Evolutionary conservation across 441 rosid genomes (phyloP).

Genomic region (Eruca vesicaria): DNA sequence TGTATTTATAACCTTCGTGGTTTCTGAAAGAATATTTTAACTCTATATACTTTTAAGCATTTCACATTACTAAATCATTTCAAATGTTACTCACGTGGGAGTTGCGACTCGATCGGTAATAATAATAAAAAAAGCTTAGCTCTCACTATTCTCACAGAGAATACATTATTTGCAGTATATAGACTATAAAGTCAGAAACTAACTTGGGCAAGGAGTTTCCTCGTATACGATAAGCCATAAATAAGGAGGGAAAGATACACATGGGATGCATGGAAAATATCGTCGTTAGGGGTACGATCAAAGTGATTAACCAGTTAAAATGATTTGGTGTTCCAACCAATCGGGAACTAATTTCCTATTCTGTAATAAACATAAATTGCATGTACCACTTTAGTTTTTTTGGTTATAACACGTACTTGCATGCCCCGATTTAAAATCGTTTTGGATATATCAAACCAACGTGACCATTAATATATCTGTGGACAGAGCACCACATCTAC

Average conservation of each 20-base stretch:
- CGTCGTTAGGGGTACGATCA: slow-evolving; percentile 20
- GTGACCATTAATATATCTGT: slow-evolving; percentile 29
- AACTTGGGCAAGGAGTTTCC: neutral
- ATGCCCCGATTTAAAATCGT: slow-evolving; percentile 28
- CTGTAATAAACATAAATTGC: slow-evolving; percentile 28
- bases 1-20: slow-evolving; percentile 23
- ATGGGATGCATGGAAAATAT: slow-evolving; percentile 21
- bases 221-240: neutral
- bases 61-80: slow-evolving; percentile 21
- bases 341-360: slow-evolving; percentile 34
- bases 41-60: slow-evolving; percentile 26
- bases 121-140: neutral
- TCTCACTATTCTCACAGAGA: slow-evolving; percentile 7
- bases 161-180: neutral
- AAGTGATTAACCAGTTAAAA: slow-evolving; percentile 16
- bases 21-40: slow-evolving; percentile 27
- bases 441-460: slow-evolving; percentile 32
- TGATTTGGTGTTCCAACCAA: slow-evolving; percentile 25
- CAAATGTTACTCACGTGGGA: slow-evolving; percentile 27
- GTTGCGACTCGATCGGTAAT: neutral
- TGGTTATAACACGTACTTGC: slow-evolving; percentile 30
- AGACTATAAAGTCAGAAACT: neutral
- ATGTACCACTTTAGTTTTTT: slow-evolving; percentile 14
- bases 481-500: slow-evolving; percentile 14
- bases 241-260: slow-evolving; percentile 17